Base-by-base conservation (phyloP, 2,329 filamentous ascomycete species). In the Hypoxylon sp. region DNA sequence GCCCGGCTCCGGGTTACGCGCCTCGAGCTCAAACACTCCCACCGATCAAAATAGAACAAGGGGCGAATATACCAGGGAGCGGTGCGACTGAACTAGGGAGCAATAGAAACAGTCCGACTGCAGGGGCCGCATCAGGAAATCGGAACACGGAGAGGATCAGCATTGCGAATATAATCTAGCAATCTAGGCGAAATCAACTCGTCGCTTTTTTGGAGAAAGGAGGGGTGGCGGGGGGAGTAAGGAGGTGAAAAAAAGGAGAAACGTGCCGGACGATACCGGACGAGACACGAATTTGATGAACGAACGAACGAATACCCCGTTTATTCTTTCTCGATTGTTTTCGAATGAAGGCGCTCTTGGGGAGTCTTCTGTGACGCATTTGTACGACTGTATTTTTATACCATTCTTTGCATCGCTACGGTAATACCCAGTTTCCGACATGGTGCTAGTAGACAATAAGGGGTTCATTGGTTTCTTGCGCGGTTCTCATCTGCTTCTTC, bases 161-260 rank as follows among this genome's bases (percentile, higher is more conserved):
- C 73, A 83, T 84, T 63, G 80, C 80, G 56, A 82, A 83, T 72
- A 83, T 83, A 62, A 82, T 83, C 46, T 80, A 71, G 77, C 14
- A 38, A 17, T n/a, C 46, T 43, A 10, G 38, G 48, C 14, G 14
- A 32, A 49, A 38, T 1, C 19, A 13, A 17, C 25, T 14, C 7
- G n/a, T 55, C 48, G 21, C 21, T 3, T 17, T 5, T 30, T 30
- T 30, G 28, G 28, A 30, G 28, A 30, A 9, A 30, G 6, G 9
- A 9, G 6, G 17, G 13, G 41, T 25, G 3, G 25, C 17, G n/a
- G 36, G 38, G 41, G 46, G 11, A 56, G 57, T 23, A 23, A 2
- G 28, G 3, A 41, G 9, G 21, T 9, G 55, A 14, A 52, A 36
- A 30, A 53, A 48, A 45, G 25, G 45, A 19, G 41, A 52, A 53